A percentile compares a stretch with the other conserved stretches of the same genome.
Evolutionary conservation across 1,284 basidiomycete species (phyloP).

Genomic region (Sporisorium exsertum): DNA sequence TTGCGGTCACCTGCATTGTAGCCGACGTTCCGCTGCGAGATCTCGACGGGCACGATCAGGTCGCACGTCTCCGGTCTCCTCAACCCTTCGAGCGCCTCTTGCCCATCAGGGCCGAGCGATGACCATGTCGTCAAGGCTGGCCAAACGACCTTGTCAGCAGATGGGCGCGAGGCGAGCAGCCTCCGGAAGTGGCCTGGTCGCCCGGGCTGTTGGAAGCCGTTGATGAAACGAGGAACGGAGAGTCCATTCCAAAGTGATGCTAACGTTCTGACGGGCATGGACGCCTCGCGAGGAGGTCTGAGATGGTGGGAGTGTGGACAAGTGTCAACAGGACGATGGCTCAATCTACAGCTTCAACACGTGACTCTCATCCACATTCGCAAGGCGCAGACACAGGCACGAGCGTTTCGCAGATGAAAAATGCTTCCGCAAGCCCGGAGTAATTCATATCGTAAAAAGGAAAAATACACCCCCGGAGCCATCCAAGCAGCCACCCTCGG

Average conservation of each 20-base stretch:
- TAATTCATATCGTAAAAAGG: too few species aligned
- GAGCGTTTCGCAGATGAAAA: too few species aligned
- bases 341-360: neutral
- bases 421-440: too few species aligned
- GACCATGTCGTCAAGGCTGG: conserved; percentile 45
- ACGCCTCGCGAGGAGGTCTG: neutral
- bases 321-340: too few species aligned
- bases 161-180: conserved; percentile 17
- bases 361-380: neutral
- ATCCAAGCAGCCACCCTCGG: too few species aligned
- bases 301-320: conserved; percentile 5
- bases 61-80: conserved; percentile 21
- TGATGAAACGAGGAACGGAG: conserved; percentile 29
- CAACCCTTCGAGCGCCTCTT: conserved; percentile 44
- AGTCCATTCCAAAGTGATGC: conserved; percentile 22
- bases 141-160: conserved; percentile 37
- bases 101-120: conserved; percentile 14
- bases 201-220: conserved; percentile 21
- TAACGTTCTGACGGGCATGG: conserved; percentile 30
- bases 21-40: conserved; percentile 38
- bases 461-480: too few species aligned
- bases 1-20: conserved; percentile 39
- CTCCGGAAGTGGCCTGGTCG: conserved; percentile 34
- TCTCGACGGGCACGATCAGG: conserved; percentile 48
- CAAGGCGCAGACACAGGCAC: too few species aligned